Evolutionary conservation across 148 eudicot genomes (phyloP), one percentile per base, ranked within the genome.

Genomic region (Diospyros kaki): DNA sequence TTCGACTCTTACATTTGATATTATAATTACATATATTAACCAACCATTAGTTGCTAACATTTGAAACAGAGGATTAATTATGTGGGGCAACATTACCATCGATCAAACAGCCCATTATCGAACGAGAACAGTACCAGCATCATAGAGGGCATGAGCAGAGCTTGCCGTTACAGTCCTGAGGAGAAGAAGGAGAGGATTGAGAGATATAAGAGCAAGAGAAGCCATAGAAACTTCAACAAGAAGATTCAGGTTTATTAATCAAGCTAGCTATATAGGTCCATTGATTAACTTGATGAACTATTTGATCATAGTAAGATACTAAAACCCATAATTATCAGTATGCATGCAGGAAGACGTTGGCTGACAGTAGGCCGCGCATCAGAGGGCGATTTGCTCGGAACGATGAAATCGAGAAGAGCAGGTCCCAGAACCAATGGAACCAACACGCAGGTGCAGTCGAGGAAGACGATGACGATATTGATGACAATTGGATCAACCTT

Each of bases 311-410:
- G 28, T 28, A 28, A 28, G 59, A 55, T 13, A 55, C 2, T 67
- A 67, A 48, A 46, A 14, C 54, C 50, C 41, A 62, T 10, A 17
- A 66, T 45, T 46, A 63, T 52, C 84, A 96, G 98, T 96, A 96
- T 79, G 87, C 84, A 58, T 96, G 99, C 76, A 86, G 99, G 86
- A 96, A 96, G 85, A 88, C 97, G 58, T 77, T 96, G 78, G 99
- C 99, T 3, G 99, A 93, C 52, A 93, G 91, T 67, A 77, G 99
- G 73, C 94, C 97, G 17, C 84, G 98, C 14, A 83, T 96, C 52
- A 89, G 90, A 77, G 99, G 98, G 39, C 84, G 99, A 17, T 93
- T 93, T 73, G 93, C 96, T 9, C 87, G 86, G 83, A 96, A 91
- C 13, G 95, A 91, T 72, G 95, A 89, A 78, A 78, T 76, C 4